phyloP scores from a whole-genome alignment of 148 eudicot species.

The Cornus suecica region DNA sequence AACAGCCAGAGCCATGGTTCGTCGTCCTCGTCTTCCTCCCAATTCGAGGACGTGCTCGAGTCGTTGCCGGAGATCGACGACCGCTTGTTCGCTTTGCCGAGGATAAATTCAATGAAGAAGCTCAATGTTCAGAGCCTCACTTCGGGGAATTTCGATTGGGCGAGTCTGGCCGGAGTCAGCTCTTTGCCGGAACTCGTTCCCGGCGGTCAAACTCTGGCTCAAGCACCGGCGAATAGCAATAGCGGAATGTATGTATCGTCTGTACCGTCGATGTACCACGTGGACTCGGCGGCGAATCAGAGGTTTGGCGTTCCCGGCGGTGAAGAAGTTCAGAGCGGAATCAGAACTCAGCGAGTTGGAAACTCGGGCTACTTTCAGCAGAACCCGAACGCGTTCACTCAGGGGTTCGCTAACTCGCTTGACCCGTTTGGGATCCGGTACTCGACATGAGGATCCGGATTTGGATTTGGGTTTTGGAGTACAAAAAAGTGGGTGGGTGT shows the following conservation, averaged over 20 bases:
- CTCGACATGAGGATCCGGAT: conserved; percentile 25
- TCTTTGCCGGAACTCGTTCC: conserved; percentile 30
- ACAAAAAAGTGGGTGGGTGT: not conserved
- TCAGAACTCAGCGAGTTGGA: conserved; percentile 27
- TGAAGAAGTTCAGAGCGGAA: conserved; percentile 63
- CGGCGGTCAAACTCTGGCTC: conserved; percentile 19
- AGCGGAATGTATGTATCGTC: conserved; percentile 37
- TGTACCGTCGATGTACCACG: conserved; percentile 30
- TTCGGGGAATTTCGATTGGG: conserved; percentile 60
- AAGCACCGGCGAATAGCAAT: conserved; percentile 9
- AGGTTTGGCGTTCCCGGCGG: conserved; percentile 19
- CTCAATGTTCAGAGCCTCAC: conserved; percentile 35
- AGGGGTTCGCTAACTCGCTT: conserved; percentile 11
- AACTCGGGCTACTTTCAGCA: conserved; percentile 21
- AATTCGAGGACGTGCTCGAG: conserved; percentile 57
- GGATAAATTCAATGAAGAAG: conserved; percentile 20
- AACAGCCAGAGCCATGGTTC: conserved; percentile 45
- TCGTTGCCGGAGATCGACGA: conserved; percentile 52
- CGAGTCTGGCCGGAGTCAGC: conserved; percentile 35
- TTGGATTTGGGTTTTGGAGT: conserved; percentile 27
- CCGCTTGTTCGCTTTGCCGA: conserved; percentile 28
- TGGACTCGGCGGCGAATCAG: conserved; percentile 23
- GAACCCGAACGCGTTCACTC: conserved; percentile 21
- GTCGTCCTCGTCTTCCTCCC: conserved; percentile 51
- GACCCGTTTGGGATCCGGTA: conserved; percentile 41